Base-by-base conservation (phyloP, 345 rosid species). In the Hevea brasiliensis region DNA sequence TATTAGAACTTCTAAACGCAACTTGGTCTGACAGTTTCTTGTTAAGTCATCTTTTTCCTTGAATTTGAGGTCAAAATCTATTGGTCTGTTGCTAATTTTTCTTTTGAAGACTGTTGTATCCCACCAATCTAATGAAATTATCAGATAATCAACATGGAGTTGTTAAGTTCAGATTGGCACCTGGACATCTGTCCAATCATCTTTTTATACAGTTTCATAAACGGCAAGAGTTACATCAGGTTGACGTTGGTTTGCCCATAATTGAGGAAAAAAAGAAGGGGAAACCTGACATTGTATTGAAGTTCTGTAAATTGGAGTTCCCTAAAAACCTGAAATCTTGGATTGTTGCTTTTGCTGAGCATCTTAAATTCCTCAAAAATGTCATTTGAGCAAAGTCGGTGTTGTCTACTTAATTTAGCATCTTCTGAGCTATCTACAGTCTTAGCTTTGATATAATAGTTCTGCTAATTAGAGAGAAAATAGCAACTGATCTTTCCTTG, bases 381-480 rank as follows among this genome's bases (percentile, higher is more conserved):
- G 54, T 76, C 61, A 48, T 57, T 60, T 42, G 35, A 61, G 9
- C 48, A 61, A 8, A 20, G 23, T 65, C 17, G 15, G 27, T 27
- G 18, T 6, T 26, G 3, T 58, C 62, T 3, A 12, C 67, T 63
- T 18, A 63, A 17, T 26, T 62, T 40, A 29, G 61, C 7, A 50
- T 23, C 32, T 32, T 62, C 60, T 71, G 41, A 65, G 59, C 64
- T 72, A 6, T 26, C 70, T 42, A n/a, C 17, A 32, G 37, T 32
- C 37, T 2, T 32, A 21, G 72, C 35, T 41, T 40, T 56, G 37
- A n/a, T 58, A 6, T 44, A 7, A 14, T 17, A 27, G 35, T 32
- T 77, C 58, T 26, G 40, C 71, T 77, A 17, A 68, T 63, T 27
- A 14, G 23, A 24, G 48, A 71, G 20, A 24, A 32, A 32, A 14